A percentile compares a stretch with the other conserved stretches of the same genome.
phyloP scores from a whole-genome alignment of 225 moss, liverwort and hornwort species.

The Pseudoscleropodium purum region DNA sequence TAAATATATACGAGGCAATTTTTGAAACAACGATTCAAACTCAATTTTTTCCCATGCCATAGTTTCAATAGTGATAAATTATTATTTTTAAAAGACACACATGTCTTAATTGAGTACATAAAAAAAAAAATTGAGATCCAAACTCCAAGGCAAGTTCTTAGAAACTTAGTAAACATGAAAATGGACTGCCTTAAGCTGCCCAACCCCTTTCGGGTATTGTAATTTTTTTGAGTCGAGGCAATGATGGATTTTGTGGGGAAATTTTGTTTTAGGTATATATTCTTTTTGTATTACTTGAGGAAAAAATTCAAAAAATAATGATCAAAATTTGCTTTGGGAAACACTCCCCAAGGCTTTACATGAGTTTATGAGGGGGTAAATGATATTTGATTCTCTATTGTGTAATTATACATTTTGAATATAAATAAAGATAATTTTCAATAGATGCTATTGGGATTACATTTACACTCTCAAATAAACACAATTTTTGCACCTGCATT shows the following conservation, averaged over 20 bases:
- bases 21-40: not conserved
- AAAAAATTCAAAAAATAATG: not conserved
- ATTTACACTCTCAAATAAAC: too few species aligned
- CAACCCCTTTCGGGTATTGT: too few species aligned
- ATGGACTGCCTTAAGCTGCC: not conserved
- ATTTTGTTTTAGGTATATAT: not conserved
- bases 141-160: accelerated
- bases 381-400: not conserved
- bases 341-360: accelerated
- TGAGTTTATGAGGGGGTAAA: accelerated
- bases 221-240: not conserved
- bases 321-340: not conserved
- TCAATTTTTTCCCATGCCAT: not conserved
- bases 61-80: not conserved
- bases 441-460: too few species aligned
- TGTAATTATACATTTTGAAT: not conserved
- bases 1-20: not conserved
- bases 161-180: not conserved
- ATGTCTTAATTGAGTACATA: not conserved
- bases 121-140: not conserved
- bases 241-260: accelerated
- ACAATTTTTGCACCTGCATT: too few species aligned
- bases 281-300: too few species aligned
- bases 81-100: too few species aligned
- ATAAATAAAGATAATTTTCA: not conserved